Base-by-base conservation (phyloP, 805 yeast species). In the Blastobotrys robertii region DNA sequence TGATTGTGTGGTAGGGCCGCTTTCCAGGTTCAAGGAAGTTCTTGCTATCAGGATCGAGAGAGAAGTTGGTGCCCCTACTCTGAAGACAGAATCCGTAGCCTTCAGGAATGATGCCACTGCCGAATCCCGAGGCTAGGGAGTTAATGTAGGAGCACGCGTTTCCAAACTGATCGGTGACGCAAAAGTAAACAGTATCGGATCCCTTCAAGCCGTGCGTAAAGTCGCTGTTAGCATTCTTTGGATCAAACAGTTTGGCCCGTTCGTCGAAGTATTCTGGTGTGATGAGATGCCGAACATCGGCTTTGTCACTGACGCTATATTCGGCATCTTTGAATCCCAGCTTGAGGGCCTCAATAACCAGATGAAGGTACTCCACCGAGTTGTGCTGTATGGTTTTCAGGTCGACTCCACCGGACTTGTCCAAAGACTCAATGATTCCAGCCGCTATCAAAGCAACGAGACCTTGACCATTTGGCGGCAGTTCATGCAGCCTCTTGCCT, bases 401-500 rank as follows among this genome's bases (percentile, higher is more conserved):
- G 40, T 75, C 67, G 9, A 68, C 60, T 12, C 53, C 55, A 3
- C 73, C 72, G 12, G 54, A 46, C 12, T 63, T 63, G 29, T 74
- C 75, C 45, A 84, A 65, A 31, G 74, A 73, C 50, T 69, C 70
- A 48, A 84, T 70, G 36, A 80, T 66, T 0, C 90, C 92, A 39
- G 82, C 60, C 0, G 90, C 78, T 12, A 81, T 63, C 39, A 84
- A 64, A 0, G 88, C 92, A 37, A 84, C 83, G 10, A 84, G 60
- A 7, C 94, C 94, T 42, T 84, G 85, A 3, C 90, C 85, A 59
- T 79, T 83, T 10, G 94, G 94, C 8, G 94, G 92, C 48, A 83
- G 77, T 58, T 84, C 92, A 84, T 88, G 80, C 19, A 84, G 65
- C 25, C 67, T 70, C 39, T 70, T 67, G 8, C 74, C 82, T 46